A percentile compares a stretch with the other conserved stretches of the same genome.
phyloP scores from a whole-genome alignment of 805 yeast species.

The Hanseniaspora thailandica region DNA sequence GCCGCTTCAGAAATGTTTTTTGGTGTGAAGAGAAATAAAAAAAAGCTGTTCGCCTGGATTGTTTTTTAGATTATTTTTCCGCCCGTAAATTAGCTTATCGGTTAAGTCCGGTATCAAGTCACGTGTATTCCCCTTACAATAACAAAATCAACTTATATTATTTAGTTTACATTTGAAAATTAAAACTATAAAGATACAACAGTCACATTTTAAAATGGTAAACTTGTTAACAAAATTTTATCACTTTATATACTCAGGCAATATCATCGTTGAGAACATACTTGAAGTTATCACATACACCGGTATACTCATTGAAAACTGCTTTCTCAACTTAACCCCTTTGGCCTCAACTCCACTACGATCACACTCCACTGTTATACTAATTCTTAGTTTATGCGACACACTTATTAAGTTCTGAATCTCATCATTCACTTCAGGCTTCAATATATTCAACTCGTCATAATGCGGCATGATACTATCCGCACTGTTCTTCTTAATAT shows the following conservation, averaged over 20 bases:
- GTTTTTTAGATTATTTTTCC: not conserved
- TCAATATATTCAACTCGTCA: constrained; percentile 9
- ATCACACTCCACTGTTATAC: not conserved
- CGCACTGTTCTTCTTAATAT: not conserved
- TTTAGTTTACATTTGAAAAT: no score
- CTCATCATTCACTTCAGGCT: not conserved
- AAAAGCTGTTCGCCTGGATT: no score
- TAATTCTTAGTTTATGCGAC: not conserved
- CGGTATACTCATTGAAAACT: constrained; percentile 8
- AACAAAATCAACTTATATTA: no score
- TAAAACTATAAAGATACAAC: no score
- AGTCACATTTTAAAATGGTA: not conserved
- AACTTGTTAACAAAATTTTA: no score
- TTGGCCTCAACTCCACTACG: not conserved
- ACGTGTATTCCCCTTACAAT: not conserved
- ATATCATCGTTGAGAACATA: constrained; percentile 4
- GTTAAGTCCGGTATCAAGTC: not conserved
- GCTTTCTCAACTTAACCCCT: constrained; percentile 4
- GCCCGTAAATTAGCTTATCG: no score
- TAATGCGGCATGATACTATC: constrained; percentile 10
- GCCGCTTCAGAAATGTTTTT: no score
- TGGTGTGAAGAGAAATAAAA: no score
- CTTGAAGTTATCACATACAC: constrained; percentile 5
- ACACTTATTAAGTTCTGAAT: constrained; percentile 1
- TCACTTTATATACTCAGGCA: constrained; percentile 5